phyloP scores from a whole-genome alignment of 2,329 filamentous ascomycete genomes.

The Fusarium sambucinum region DNA sequence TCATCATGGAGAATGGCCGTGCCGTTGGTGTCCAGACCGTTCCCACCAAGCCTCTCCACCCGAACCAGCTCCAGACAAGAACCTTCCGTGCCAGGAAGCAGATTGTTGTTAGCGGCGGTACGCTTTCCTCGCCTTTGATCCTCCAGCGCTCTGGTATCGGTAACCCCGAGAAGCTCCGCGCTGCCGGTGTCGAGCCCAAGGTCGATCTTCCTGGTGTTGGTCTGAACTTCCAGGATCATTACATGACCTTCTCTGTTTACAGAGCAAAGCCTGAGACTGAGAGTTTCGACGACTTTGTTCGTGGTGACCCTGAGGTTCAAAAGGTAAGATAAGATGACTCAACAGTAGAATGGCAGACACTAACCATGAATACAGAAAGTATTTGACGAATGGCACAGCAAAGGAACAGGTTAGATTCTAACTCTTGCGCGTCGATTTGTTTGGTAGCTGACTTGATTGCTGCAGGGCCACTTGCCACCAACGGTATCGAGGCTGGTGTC shows the following conservation, averaged over 20 bases:
- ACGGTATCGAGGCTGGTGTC: slow-evolving; percentile 83
- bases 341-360: neutral
- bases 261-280: slow-evolving; percentile 81
- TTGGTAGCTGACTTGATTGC: too few relatives aligned
- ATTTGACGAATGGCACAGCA: slow-evolving; percentile 81
- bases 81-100: slow-evolving; percentile 78
- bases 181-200: slow-evolving; percentile 74
- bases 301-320: slow-evolving; percentile 78
- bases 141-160: slow-evolving; percentile 80
- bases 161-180: slow-evolving; percentile 77
- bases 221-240: slow-evolving; percentile 82
- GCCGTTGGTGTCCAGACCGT: slow-evolving; percentile 80
- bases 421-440: too few relatives aligned
- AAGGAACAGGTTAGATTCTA: too few relatives aligned
- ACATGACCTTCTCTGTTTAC: slow-evolving; percentile 77
- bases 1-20: slow-evolving; percentile 78
- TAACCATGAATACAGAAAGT: slow-evolving; percentile 60
- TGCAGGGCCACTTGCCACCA: slow-evolving; percentile 80
- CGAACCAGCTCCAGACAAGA: slow-evolving; percentile 62
- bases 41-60: slow-evolving; percentile 74
- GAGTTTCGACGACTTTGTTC: slow-evolving; percentile 83
- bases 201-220: slow-evolving; percentile 80
- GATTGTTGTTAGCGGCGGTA: slow-evolving; percentile 79
- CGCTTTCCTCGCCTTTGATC: slow-evolving; percentile 78
- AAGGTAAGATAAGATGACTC: slow-evolving; percentile 60